Evolutionary conservation across 768 basidiomycete species (phyloP).

Genomic region (Mycena leptocephala): DNA sequence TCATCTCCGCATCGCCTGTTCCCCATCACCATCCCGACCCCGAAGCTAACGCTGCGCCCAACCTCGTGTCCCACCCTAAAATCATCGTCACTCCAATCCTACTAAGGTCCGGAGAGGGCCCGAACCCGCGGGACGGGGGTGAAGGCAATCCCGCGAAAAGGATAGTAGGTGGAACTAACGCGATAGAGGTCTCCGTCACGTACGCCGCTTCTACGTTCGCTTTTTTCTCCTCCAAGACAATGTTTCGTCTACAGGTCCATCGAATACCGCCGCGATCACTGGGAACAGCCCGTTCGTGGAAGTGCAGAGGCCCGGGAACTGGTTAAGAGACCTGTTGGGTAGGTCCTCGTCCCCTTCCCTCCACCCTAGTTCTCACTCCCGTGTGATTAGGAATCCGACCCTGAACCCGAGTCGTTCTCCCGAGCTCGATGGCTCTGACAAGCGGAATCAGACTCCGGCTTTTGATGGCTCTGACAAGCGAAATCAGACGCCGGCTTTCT

Average conservation of each 20-base stretch:
- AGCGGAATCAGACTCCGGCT: background rate
- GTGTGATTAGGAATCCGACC: background rate
- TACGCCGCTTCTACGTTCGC: background rate
- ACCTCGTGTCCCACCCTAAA: background rate
- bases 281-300: background rate
- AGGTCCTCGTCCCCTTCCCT: background rate
- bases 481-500: too few species aligned
- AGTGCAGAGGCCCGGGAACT: background rate
- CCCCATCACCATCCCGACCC: too few species aligned
- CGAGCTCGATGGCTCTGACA: background rate
- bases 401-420: background rate
- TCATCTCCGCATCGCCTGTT: too few species aligned
- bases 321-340: background rate
- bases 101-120: background rate
- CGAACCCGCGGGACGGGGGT: background rate
- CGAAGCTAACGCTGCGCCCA: background rate
- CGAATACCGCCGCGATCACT: background rate
- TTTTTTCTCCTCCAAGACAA: too few species aligned
- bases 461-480: too few species aligned
- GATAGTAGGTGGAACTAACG: background rate
- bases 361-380: background rate
- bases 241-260: background rate
- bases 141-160: background rate
- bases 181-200: background rate
- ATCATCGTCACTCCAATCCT: too few species aligned